These are phyloP conservation scores for Arthroderma uncinatum DNA, from an alignment of 2,329 filamentous ascomycete genomes.

Conservation along the genomic window DNA sequence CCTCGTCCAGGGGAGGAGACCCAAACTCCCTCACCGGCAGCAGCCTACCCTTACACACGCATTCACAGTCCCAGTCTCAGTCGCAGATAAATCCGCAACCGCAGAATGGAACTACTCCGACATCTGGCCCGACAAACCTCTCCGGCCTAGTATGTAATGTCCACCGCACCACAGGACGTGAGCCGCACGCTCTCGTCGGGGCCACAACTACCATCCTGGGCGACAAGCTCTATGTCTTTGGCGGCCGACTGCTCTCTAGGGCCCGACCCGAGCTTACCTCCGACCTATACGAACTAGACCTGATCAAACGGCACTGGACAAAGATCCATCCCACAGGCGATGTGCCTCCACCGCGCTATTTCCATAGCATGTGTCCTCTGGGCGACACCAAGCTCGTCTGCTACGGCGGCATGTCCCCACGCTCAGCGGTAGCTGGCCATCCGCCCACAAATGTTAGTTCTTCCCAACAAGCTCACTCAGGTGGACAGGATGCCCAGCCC, in stretches of 20 bases:
- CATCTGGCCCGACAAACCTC: conserved; percentile 43
- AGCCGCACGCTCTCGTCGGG: conserved; percentile 83
- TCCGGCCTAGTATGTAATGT: conserved; percentile 60
- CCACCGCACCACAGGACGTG: conserved; percentile 73
- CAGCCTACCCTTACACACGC: neutral
- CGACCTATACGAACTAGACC: conserved; percentile 84
- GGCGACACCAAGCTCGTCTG: conserved; percentile 95
- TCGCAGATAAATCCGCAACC: neutral
- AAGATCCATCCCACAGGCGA: conserved; percentile 78
- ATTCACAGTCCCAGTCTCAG: neutral
- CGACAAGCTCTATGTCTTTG: conserved; percentile 95
- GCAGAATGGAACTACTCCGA: neutral
- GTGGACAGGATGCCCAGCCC: conserved; percentile 53
- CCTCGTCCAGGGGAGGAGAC: conserved; percentile 5
- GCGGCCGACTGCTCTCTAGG: conserved; percentile 74
- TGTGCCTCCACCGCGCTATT: conserved; percentile 82
- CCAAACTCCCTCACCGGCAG: neutral
- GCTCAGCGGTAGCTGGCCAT: conserved; percentile 39
- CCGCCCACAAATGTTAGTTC: conserved; percentile 33
- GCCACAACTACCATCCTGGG: conserved; percentile 91
- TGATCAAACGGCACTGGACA: conserved; percentile 85
- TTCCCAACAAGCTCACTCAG: conserved; percentile 25
- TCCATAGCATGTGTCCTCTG: conserved; percentile 87
- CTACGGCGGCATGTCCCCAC: conserved; percentile 95
- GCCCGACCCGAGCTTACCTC: conserved; percentile 75